phyloP scores from a whole-genome alignment of 1,139 yeast species.

The Nakaseomyces glabratus region DNA sequence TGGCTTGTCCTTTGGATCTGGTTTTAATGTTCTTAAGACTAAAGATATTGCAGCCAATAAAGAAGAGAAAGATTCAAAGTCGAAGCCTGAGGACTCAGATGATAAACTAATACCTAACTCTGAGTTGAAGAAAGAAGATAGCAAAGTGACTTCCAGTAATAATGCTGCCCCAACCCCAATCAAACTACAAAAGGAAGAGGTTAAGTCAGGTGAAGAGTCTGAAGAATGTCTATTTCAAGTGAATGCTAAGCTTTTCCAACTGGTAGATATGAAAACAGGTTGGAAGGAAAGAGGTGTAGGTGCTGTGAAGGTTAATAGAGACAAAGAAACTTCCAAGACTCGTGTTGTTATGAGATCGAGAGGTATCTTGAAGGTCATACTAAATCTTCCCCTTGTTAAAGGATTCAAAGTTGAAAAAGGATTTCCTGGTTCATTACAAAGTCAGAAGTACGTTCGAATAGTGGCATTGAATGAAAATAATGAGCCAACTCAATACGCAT shows the following conservation, averaged over 20 bases:
- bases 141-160: slow-evolving; percentile 6
- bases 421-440: slow-evolving; percentile 71
- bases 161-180: slow-evolving; percentile 18
- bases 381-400: slow-evolving; percentile 60
- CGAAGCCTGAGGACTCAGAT: slow-evolving; percentile 9
- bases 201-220: slow-evolving; percentile 84
- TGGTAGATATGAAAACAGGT: slow-evolving; percentile 56
- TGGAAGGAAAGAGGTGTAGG: slow-evolving; percentile 98
- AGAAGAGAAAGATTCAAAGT: slow-evolving; percentile 10
- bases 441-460: slow-evolving; percentile 73
- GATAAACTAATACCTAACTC: slow-evolving; percentile 5
- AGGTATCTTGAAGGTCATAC: slow-evolving; percentile 71
- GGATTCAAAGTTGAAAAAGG: slow-evolving; percentile 63
- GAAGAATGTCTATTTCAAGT: slow-evolving; percentile 63
- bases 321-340: slow-evolving; percentile 30
- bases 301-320: slow-evolving; percentile 64
- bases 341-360: slow-evolving; percentile 88
- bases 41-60: not conserved
- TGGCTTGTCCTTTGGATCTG: slow-evolving; percentile 30
- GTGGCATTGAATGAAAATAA: slow-evolving; percentile 48
- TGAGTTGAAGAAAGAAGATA: not conserved
- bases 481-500: slow-evolving; percentile 71
- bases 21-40: slow-evolving; percentile 25
- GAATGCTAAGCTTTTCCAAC: slow-evolving; percentile 71
- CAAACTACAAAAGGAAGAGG: slow-evolving; percentile 39